Percentiles rank a stretch among this genome's conserved stretches.
Conservation (phyloP, 352 stramenopile species). For the Phytophthora fragariaefolia region DNA sequence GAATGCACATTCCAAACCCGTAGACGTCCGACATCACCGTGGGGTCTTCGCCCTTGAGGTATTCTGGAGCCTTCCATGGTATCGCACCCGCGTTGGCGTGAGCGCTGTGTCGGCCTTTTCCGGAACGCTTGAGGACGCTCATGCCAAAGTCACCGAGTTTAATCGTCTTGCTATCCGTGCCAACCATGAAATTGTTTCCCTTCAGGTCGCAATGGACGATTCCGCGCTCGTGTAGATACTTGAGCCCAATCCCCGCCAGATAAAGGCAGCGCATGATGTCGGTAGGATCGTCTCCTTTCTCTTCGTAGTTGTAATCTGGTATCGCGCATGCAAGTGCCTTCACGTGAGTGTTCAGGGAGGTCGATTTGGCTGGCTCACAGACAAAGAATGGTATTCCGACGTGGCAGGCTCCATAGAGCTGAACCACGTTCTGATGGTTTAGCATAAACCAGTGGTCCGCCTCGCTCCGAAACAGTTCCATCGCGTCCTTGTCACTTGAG, state of each 20-base stretch:
- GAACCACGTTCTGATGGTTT: constrained; percentile 40
- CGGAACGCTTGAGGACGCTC: constrained; percentile 34
- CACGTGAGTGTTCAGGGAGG: constrained; percentile 25
- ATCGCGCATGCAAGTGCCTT: constrained; percentile 18
- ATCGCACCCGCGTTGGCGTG: constrained; percentile 20
- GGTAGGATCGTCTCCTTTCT: constrained; percentile 19
- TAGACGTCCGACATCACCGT: constrained; percentile 37
- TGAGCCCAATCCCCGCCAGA: constrained; percentile 37
- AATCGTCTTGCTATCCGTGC: constrained; percentile 36
- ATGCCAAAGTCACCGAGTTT: constrained; percentile 46
- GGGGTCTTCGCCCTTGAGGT: constrained; percentile 14
- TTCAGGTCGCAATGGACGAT: constrained; percentile 53
- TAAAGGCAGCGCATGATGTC: constrained; percentile 36
- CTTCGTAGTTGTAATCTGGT: constrained; percentile 16
- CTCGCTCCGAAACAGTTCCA: constrained; percentile 36
- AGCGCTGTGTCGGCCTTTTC: constrained; percentile 6
- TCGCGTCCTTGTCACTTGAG: constrained; percentile 21
- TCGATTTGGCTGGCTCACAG: constrained; percentile 35
- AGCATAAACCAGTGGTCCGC: constrained; percentile 42
- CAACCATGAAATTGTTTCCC: constrained; percentile 42
- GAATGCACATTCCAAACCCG: constrained; percentile 43
- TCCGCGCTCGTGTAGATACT: constrained; percentile 38
- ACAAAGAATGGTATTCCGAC: constrained; percentile 40
- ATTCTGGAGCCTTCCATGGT: constrained; percentile 43
- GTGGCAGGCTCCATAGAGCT: constrained; percentile 43